Percentiles rank a stretch among this genome's conserved stretches.
These are phyloP conservation scores for Aureobasidium sp. DNA, from an alignment of 2,329 filamentous ascomycete genomes.

Conservation along the genomic window DNA sequence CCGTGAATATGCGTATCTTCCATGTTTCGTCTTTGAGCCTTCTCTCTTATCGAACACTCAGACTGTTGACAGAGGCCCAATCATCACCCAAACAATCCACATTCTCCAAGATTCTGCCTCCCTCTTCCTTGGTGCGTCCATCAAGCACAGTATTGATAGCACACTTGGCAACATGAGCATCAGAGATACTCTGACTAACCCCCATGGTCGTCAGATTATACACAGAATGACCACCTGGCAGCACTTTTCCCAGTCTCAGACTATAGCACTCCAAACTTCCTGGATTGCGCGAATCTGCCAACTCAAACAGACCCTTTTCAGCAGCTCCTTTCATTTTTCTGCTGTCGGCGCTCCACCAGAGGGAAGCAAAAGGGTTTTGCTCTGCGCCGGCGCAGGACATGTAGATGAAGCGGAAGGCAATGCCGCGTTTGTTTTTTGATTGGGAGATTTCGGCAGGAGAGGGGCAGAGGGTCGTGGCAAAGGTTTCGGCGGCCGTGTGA, in stretches of 20 bases:
- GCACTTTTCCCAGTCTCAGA: constrained; percentile 35
- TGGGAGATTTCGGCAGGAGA: constrained; percentile 27
- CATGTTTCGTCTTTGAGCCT: background rate
- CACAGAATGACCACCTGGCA: constrained; percentile 34
- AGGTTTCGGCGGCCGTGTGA: constrained; percentile 35
- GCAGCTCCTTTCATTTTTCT: constrained; percentile 41
- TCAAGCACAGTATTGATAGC: constrained; percentile 34
- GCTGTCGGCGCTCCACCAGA: constrained; percentile 40
- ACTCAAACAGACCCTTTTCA: constrained; percentile 39
- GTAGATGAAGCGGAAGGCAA: constrained; percentile 49
- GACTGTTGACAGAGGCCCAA: constrained; percentile 37
- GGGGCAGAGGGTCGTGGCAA: constrained; percentile 31
- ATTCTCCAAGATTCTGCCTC: constrained; percentile 38
- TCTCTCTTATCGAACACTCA: background rate
- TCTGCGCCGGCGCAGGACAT: constrained; percentile 43
- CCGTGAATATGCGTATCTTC: background rate
- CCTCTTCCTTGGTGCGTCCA: constrained; percentile 33
- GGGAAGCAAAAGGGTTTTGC: constrained; percentile 40
- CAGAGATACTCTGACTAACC: constrained; percentile 33
- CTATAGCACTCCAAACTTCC: constrained; percentile 38
- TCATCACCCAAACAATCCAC: constrained; percentile 38
- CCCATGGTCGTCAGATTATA: constrained; percentile 34
- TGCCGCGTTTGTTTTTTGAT: constrained; percentile 25
- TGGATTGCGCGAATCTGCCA: constrained; percentile 32
- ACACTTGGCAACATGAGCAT: constrained; percentile 34